Percentiles rank a stretch among this genome's conserved stretches.
Conservation (phyloP, 306 rosid species). For the Cercis canadensis region DNA sequence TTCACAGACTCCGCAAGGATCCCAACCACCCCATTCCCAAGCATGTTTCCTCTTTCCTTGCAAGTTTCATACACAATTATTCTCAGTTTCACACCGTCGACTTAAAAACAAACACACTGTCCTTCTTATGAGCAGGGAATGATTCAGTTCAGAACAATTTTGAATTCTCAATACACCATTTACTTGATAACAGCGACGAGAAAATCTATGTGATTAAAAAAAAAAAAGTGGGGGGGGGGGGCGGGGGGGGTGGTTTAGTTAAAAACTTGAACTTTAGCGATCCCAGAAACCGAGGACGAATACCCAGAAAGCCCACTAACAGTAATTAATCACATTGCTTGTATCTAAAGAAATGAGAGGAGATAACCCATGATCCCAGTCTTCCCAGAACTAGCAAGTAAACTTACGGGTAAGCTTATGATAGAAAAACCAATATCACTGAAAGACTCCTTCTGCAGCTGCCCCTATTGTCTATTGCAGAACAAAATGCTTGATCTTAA, state of each 20-base stretch:
- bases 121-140: background rate
- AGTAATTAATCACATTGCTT: background rate
- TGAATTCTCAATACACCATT: background rate
- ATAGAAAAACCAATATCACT: too few relatives aligned
- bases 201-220: background rate
- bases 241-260: too few relatives aligned
- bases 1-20: conserved; percentile 75
- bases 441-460: too few relatives aligned
- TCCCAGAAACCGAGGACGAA: background rate
- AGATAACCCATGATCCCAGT: background rate
- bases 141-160: background rate
- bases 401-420: background rate
- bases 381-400: background rate
- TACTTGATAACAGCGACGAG: too few relatives aligned
- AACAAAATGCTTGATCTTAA: too few relatives aligned
- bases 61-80: too few relatives aligned
- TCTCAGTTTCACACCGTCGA: background rate
- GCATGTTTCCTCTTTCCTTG: conserved; percentile 48
- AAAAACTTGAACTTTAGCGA: background rate
- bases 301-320: background rate
- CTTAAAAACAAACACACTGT: background rate
- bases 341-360: background rate
- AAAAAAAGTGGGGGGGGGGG: too few relatives aligned
- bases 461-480: too few relatives aligned
- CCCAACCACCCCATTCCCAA: conserved; percentile 93